A percentile compares a stretch with the other conserved stretches of the same genome.
These are phyloP conservation scores for Plasmodium inui DNA, from an alignment of 169 alveolate species.

Conservation along the genomic window DNA sequence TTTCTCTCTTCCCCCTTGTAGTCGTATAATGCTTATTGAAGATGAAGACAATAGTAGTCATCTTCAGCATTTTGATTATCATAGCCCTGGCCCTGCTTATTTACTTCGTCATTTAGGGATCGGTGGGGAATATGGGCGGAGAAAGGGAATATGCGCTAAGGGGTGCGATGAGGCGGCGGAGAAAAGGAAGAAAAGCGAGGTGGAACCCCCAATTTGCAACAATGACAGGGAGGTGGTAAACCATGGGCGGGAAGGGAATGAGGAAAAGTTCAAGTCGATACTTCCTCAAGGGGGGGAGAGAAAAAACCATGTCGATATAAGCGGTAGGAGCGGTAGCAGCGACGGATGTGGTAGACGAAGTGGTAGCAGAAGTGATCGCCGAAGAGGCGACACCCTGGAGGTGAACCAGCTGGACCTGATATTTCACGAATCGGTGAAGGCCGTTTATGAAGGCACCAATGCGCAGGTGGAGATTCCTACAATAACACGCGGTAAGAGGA, in stretches of 20 bases:
- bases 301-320: background rate
- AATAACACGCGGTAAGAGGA: background rate
- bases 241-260: background rate
- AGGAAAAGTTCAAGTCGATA: background rate
- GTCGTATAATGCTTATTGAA: slow-evolving; percentile 62
- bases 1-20: slow-evolving; percentile 1
- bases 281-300: background rate
- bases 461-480: slow-evolving; percentile 46
- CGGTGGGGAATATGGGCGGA: background rate
- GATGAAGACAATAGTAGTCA: slow-evolving; percentile 46
- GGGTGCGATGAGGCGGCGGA: background rate
- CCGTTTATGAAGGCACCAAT: slow-evolving; percentile 42
- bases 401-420: background rate
- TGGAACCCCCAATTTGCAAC: background rate
- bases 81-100: slow-evolving; percentile 10
- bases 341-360: background rate
- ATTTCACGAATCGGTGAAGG: slow-evolving; percentile 19
- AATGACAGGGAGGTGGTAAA: background rate
- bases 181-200: background rate
- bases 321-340: background rate
- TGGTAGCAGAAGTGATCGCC: too few relatives aligned
- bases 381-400: background rate
- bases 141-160: background rate
- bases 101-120: slow-evolving; percentile 31
- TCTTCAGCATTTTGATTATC: slow-evolving; percentile 31